These are phyloP conservation scores for Hydnomerulius pinastri DNA, from an alignment of 768 basidiomycete genomes.

Conservation along the genomic window DNA sequence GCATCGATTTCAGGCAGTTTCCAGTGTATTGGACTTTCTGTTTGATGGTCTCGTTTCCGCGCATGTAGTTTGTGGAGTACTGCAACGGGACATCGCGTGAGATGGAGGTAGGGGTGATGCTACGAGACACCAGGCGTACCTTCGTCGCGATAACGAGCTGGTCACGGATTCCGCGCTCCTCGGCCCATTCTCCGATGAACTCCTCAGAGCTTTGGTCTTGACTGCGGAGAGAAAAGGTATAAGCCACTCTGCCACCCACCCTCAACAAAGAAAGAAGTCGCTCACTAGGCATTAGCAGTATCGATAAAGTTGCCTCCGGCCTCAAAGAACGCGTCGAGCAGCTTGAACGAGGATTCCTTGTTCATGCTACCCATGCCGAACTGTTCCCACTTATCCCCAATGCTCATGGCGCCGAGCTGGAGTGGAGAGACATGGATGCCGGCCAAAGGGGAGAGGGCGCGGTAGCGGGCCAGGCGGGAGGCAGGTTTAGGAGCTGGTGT, in stretches of 20 bases:
- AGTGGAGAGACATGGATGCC: slow-evolving; percentile 52
- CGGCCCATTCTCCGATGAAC: slow-evolving; percentile 52
- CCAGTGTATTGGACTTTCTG: slow-evolving; percentile 46
- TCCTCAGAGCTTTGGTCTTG: slow-evolving; percentile 44
- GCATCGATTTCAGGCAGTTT: slow-evolving; percentile 48
- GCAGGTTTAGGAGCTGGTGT: slow-evolving; percentile 25
- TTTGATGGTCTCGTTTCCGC: slow-evolving; percentile 6
- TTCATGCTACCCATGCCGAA: slow-evolving; percentile 43
- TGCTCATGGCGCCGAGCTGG: slow-evolving; percentile 49
- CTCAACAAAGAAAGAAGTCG: background rate
- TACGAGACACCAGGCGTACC: slow-evolving; percentile 11
- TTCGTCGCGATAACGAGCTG: slow-evolving; percentile 49
- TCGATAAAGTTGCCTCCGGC: slow-evolving; percentile 53
- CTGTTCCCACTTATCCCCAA: slow-evolving; percentile 45
- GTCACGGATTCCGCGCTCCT: slow-evolving; percentile 41
- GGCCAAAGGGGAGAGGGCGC: slow-evolving; percentile 40
- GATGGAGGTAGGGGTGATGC: background rate
- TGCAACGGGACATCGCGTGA: too few species aligned
- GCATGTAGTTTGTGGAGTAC: slow-evolving; percentile 25
- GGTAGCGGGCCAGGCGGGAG: slow-evolving; percentile 40
- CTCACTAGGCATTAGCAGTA: slow-evolving; percentile 48
- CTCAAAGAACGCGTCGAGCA: slow-evolving; percentile 47
- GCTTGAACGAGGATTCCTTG: slow-evolving; percentile 43
- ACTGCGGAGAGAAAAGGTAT: slow-evolving; percentile 13
- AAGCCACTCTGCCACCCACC: background rate